Evolutionary conservation across 1,284 basidiomycete species (phyloP).

Genomic region (Coniferiporia sulphurascens): DNA sequence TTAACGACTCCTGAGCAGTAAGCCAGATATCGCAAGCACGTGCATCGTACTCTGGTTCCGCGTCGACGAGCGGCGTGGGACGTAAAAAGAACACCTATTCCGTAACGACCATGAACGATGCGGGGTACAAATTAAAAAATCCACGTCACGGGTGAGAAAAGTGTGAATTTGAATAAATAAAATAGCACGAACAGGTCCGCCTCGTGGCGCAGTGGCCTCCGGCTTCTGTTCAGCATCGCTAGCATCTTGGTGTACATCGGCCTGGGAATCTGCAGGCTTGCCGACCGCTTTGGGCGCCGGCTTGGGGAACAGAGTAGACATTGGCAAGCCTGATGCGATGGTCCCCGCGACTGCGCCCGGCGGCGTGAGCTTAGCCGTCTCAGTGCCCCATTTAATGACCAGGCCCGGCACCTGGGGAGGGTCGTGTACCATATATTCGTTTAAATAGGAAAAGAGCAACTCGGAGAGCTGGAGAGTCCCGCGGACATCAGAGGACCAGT

Average conservation of each 20-base stretch:
- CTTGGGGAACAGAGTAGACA: neutral
- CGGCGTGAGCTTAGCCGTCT: slow-evolving; percentile 4
- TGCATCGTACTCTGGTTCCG: neutral
- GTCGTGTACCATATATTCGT: neutral
- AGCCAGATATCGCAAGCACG: neutral
- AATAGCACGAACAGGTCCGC: neutral
- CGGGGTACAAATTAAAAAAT: neutral
- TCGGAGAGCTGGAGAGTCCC: neutral
- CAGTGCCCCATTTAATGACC: neutral
- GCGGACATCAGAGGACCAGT: slow-evolving; percentile 1
- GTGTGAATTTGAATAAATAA: no score
- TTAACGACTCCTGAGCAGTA: neutral
- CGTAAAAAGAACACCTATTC: neutral
- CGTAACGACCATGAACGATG: neutral
- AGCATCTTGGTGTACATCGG: neutral
- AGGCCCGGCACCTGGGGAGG: neutral
- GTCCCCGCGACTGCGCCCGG: neutral
- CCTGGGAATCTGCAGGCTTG: neutral
- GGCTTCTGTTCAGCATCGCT: slow-evolving; percentile 1
- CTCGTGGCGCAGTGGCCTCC: neutral
- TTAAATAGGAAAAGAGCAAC: neutral
- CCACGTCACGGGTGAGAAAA: no score
- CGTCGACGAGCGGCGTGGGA: neutral
- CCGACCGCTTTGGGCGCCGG: neutral
- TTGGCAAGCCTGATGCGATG: neutral